phyloP scores from a whole-genome alignment of 2,329 filamentous ascomycete genomes.

The Coniella vitis region DNA sequence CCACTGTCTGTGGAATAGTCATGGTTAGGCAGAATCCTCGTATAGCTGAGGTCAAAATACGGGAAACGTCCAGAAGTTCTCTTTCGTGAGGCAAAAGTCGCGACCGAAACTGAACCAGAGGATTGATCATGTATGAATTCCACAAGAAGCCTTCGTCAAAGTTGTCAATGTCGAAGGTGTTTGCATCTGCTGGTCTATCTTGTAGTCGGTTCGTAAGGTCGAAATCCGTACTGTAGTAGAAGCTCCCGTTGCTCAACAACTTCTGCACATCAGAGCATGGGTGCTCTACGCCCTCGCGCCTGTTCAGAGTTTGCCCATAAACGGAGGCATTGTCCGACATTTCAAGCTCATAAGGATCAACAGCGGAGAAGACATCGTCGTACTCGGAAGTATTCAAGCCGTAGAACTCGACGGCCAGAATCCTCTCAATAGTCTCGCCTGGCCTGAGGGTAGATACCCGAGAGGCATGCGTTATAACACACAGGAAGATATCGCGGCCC shows the following conservation, averaged over 20 bases:
- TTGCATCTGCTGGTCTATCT: slow-evolving; percentile 69
- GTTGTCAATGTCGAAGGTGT: slow-evolving; percentile 83
- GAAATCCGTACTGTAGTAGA: slow-evolving; percentile 98
- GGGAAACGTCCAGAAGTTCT: slow-evolving; percentile 73
- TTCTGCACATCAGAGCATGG: slow-evolving; percentile 89
- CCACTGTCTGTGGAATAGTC: slow-evolving; percentile 69
- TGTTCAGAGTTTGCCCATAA: slow-evolving; percentile 48
- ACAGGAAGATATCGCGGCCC: slow-evolving; percentile 79
- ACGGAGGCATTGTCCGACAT: slow-evolving; percentile 38
- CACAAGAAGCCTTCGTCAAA: slow-evolving; percentile 90
- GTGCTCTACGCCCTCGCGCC: slow-evolving; percentile 72
- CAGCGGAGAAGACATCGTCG: slow-evolving; percentile 59
- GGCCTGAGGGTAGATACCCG: slow-evolving; percentile 77
- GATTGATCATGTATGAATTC: slow-evolving; percentile 98
- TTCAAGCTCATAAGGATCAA: slow-evolving; percentile 47
- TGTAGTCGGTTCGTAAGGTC: slow-evolving; percentile 91
- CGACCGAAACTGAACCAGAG: slow-evolving; percentile 82
- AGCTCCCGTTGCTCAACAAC: slow-evolving; percentile 84
- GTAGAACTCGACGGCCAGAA: slow-evolving; percentile 83
- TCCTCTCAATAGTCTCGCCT: slow-evolving; percentile 83
- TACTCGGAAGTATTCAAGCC: slow-evolving; percentile 83
- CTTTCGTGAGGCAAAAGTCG: slow-evolving; percentile 70
- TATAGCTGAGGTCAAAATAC: slow-evolving; percentile 88
- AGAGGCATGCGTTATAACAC: slow-evolving; percentile 74
- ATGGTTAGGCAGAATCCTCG: slow-evolving; percentile 86